A percentile compares a stretch with the other conserved stretches of the same genome.
Conservation (phyloP, 257 asterid genomes). For the Solanum sitiens region DNA sequence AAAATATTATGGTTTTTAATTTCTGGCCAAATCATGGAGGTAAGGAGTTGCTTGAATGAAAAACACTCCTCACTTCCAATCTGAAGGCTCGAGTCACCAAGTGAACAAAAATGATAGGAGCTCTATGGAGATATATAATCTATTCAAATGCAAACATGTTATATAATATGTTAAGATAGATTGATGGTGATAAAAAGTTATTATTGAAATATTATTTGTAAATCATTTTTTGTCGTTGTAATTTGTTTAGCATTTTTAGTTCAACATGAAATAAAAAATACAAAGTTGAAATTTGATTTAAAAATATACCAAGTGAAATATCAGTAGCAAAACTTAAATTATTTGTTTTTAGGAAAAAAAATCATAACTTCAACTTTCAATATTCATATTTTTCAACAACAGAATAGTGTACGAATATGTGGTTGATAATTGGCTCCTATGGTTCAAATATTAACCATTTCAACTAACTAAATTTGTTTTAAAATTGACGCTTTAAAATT, state of each 20-base stretch:
- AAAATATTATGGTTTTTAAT: too few species aligned
- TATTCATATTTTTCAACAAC: not conserved
- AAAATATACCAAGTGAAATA: not conserved
- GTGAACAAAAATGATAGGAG: too few species aligned
- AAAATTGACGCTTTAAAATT: not conserved
- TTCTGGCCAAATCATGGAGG: too few species aligned
- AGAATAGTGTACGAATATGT: not conserved
- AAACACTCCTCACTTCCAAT: too few species aligned
- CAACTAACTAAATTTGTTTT: not conserved
- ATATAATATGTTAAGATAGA: not conserved
- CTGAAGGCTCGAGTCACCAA: too few species aligned
- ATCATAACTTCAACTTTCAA: not conserved
- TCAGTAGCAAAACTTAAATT: not conserved
- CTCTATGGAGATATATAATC: too few species aligned
- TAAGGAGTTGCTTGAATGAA: too few species aligned
- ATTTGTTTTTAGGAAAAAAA: not conserved
- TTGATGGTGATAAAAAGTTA: not conserved
- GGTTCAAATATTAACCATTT: not conserved
- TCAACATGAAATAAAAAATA: not conserved
- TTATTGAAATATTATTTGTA: not conserved
- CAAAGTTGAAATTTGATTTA: not conserved
- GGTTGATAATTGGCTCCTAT: not conserved
- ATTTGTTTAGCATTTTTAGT: not conserved
- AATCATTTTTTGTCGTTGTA: not conserved
- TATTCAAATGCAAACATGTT: not conserved